These are phyloP conservation scores for Leccinum imitatum DNA, from an alignment of 768 basidiomycete species.

Conservation along the genomic window DNA sequence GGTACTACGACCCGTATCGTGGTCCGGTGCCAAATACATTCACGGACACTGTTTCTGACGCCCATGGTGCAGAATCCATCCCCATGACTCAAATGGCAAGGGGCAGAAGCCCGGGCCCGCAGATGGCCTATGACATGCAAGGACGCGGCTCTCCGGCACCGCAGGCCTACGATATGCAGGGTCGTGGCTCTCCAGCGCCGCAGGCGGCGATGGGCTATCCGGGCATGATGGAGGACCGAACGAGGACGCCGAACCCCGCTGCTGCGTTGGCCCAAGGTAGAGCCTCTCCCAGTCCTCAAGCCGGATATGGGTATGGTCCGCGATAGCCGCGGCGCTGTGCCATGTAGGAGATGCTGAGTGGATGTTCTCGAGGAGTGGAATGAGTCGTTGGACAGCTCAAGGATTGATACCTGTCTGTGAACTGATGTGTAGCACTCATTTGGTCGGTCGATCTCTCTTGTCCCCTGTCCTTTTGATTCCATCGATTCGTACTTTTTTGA, in stretches of 20 bases:
- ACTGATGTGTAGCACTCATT: constrained; percentile 27
- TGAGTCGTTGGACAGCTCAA: constrained; percentile 14
- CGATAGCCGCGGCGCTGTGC: constrained; percentile 24
- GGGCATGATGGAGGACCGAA: constrained; percentile 25
- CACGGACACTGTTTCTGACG: constrained; percentile 38
- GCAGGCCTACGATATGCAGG: constrained; percentile 40
- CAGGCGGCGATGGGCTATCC: constrained; percentile 41
- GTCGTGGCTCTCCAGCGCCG: constrained; percentile 41
- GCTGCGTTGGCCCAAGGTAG: constrained; percentile 30
- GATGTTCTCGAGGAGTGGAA: constrained; percentile 15
- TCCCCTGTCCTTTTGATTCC: constrained; percentile 1
- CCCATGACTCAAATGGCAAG: constrained; percentile 71
- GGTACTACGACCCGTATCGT: constrained; percentile 79
- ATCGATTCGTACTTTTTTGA: constrained; percentile 11
- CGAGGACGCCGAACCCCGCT: constrained; percentile 30
- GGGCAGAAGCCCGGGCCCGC: constrained; percentile 42
- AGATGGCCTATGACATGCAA: constrained; percentile 39
- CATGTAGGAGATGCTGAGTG: neutral
- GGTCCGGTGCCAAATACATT: constrained; percentile 72
- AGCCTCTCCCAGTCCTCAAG: constrained; percentile 47
- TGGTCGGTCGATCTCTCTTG: constrained; percentile 21
- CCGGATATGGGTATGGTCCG: constrained; percentile 43
- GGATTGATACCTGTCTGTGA: constrained; percentile 16
- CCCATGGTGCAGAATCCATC: constrained; percentile 54
- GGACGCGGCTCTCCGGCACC: constrained; percentile 41